Evolutionary conservation across 2,329 filamentous ascomycete genomes (phyloP).

Genomic region (Venturia oleaginea): DNA sequence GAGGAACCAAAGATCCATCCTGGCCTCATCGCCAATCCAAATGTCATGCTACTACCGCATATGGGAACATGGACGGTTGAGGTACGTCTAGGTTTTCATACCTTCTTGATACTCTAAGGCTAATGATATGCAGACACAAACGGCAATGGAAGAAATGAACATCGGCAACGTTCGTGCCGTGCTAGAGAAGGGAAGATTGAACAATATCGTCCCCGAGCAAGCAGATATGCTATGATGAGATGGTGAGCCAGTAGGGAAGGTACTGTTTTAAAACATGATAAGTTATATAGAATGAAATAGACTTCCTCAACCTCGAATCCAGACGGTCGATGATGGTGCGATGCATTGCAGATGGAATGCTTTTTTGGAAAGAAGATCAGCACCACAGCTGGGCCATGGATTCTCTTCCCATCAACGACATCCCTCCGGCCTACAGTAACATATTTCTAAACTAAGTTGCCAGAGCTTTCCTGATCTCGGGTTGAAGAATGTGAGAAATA

Average conservation of each 20-base stretch:
- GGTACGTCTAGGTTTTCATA: slow-evolving; percentile 21
- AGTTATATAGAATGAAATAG: not conserved
- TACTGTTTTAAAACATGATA: not conserved
- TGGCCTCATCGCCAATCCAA: slow-evolving; percentile 59
- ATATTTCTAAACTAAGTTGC: no score
- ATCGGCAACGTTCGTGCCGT: slow-evolving; percentile 61
- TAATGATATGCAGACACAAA: slow-evolving; percentile 36
- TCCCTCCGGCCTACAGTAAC: no score
- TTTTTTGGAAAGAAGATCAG: no score
- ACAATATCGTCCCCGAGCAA: slow-evolving; percentile 67
- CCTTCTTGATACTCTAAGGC: not conserved
- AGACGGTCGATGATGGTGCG: no score
- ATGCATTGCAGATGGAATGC: no score
- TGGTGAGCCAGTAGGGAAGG: not conserved
- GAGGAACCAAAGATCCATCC: slow-evolving; percentile 69
- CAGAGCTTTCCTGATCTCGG: no score
- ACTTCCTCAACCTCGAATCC: not conserved
- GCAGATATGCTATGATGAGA: slow-evolving; percentile 20
- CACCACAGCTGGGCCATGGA: no score
- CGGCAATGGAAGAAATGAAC: slow-evolving; percentile 63
- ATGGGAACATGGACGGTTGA: slow-evolving; percentile 78
- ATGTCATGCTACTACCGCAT: slow-evolving; percentile 69
- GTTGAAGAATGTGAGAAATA: no score
- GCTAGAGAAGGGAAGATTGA: slow-evolving; percentile 52
- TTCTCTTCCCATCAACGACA: no score